Conservation (phyloP, 164 flowering plant genomes). For the Protea cynaroides region DNA sequence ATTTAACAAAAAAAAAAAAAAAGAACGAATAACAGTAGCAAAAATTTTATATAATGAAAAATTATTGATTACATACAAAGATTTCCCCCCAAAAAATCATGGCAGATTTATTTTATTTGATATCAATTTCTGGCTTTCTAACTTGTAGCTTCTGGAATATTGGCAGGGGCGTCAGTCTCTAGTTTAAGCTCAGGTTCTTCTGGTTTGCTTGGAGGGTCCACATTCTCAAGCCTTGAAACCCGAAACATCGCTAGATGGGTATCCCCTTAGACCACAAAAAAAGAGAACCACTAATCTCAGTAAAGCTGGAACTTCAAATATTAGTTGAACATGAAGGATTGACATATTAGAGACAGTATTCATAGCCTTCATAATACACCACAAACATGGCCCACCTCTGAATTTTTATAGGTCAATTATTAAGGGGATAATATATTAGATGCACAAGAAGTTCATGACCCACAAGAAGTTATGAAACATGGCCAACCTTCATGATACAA, state of each 20-base stretch:
- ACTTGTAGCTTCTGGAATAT: slow-evolving; percentile 12
- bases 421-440: too few relatives aligned
- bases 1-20: background rate
- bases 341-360: too few relatives aligned
- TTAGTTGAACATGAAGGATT: too few relatives aligned
- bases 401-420: too few relatives aligned
- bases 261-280: slow-evolving; percentile 47
- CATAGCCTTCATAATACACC: too few relatives aligned
- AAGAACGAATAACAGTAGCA: background rate
- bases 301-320: too few relatives aligned
- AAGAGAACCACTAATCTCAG: background rate
- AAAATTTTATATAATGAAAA: background rate
- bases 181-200: slow-evolving; percentile 24
- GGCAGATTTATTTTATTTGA: background rate
- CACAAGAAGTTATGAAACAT: too few relatives aligned
- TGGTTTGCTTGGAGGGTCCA: slow-evolving; percentile 24
- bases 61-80: background rate
- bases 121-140: slow-evolving; percentile 2
- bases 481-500: too few relatives aligned
- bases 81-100: background rate
- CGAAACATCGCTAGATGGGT: slow-evolving; percentile 61
- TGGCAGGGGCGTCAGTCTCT: slow-evolving; percentile 12
- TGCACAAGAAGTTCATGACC: too few relatives aligned
- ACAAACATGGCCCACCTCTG: too few relatives aligned
- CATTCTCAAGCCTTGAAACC: slow-evolving; percentile 41